Conservation (phyloP, 768 basidiomycete species). For the Suillus weaverae region DNA sequence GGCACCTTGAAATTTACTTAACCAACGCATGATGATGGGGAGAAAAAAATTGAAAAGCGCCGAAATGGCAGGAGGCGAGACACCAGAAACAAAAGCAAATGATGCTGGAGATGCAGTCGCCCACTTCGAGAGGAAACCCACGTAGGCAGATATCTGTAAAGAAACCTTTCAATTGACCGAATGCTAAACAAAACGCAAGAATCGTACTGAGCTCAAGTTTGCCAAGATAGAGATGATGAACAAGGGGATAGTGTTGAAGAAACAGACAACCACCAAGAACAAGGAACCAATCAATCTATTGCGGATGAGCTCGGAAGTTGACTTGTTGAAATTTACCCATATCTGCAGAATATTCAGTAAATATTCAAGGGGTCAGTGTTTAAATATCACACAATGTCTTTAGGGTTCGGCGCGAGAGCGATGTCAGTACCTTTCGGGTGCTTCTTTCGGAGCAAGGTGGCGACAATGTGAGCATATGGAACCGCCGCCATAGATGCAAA, state of each 20-base stretch:
- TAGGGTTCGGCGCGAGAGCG: slow-evolving; percentile 81
- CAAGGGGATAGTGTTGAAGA: slow-evolving; percentile 93
- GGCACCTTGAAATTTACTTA: slow-evolving; percentile 68
- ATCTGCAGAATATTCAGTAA: slow-evolving; percentile 45
- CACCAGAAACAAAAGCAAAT: slow-evolving; percentile 89
- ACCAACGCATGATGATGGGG: slow-evolving; percentile 87
- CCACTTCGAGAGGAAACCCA: slow-evolving; percentile 79
- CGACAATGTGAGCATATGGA: slow-evolving; percentile 86
- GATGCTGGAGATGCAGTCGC: slow-evolving; percentile 54
- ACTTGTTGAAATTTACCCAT: slow-evolving; percentile 87
- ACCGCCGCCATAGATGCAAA: slow-evolving; percentile 90
- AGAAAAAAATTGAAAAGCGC: slow-evolving; percentile 88
- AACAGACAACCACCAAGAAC: slow-evolving; percentile 76
- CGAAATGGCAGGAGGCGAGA: slow-evolving; percentile 86
- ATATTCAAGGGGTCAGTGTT: background rate
- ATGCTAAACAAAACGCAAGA: slow-evolving; percentile 7
- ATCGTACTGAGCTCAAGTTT: slow-evolving; percentile 77
- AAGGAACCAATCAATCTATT: slow-evolving; percentile 77
- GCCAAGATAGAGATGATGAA: slow-evolving; percentile 89
- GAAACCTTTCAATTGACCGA: slow-evolving; percentile 11
- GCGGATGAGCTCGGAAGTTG: slow-evolving; percentile 61
- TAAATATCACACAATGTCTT: slow-evolving; percentile 66
- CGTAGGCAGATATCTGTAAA: slow-evolving; percentile 48
- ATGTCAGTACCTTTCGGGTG: slow-evolving; percentile 72
- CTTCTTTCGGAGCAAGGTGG: slow-evolving; percentile 65